Conservation (phyloP, 176 grass and related monocot species). For the Hordeum marinum region DNA sequence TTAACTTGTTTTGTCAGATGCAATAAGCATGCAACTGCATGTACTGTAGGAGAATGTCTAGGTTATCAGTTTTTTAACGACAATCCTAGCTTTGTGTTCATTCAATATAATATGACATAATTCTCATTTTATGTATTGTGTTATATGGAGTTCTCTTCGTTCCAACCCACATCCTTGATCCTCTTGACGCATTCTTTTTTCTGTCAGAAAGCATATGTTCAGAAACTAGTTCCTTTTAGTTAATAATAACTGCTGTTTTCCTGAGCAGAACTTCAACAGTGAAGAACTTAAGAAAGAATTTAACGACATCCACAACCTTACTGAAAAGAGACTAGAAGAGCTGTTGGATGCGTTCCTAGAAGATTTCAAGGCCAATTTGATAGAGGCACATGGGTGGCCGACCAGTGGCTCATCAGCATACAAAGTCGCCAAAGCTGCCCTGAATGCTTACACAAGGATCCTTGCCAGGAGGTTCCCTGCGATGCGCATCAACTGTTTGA, state of each 20-base stretch:
- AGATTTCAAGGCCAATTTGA: conserved; percentile 56
- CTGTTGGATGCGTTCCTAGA: conserved; percentile 41
- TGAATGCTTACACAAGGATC: conserved; percentile 62
- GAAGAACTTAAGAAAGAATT: conserved; percentile 46
- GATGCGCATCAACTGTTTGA: conserved; percentile 45
- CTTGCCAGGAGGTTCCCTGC: conserved; percentile 49
- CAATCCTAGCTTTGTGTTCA: not conserved
- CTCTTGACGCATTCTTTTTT: not conserved
- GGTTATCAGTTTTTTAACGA: not conserved
- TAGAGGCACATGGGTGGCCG: conserved; percentile 52
- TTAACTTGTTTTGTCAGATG: not conserved
- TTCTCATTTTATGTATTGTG: not conserved
- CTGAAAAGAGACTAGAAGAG: conserved; percentile 47
- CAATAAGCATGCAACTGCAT: not conserved
- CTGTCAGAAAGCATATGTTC: not conserved
- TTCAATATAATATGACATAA: not conserved
- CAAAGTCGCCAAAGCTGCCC: conserved; percentile 47
- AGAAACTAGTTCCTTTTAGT: not conserved
- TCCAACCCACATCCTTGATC: not conserved
- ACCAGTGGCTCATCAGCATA: conserved; percentile 43
- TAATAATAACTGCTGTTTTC: not conserved
- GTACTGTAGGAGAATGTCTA: not conserved
- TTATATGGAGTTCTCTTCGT: not conserved
- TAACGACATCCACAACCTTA: conserved; percentile 34
- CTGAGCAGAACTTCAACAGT: conserved; percentile 38